Evolutionary conservation across 345 rosid species (phyloP), one percentile per base, ranked within the genome.

Genomic region (Gossypium sturtianum): DNA sequence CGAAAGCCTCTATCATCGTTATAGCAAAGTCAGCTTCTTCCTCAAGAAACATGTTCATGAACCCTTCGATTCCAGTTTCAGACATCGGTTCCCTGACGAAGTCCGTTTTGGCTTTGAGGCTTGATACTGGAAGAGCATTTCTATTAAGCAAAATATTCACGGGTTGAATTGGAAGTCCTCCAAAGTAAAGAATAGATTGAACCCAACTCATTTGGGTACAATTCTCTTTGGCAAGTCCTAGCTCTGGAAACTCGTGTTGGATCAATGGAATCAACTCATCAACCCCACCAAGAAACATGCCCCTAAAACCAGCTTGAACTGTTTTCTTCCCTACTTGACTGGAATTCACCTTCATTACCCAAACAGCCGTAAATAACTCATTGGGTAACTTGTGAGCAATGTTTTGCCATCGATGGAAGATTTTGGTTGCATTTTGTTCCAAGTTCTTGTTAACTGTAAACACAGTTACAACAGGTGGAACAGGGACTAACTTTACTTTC

Each of bases 51-150:
- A 15, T 23, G 12, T 15, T 11, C 15, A 22, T 1, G 5, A 58
- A 22, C 16, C 38, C 63, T 12, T 58, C 34, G 7, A 58, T 10
- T 59, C 94, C 97, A 3, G 90, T 93, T 23, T 81, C 79, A 0
- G 91, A 74, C 3, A 90, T 83, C 0, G 91, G 86, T 1, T 75
- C 73, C 41, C 51, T 83, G 49, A 87, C 85, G 58, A 82, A 87
- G 49, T 88, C 95, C 0, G 87, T 86, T 66, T 90, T 90, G 1
- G 83, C 83, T 83, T 90, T 88, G 87, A 87, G 84, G 76, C 38
- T 76, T 58, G 45, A 69, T 77, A 80, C 87, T 76, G 48, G 82
- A 56, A 83, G 76, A 1, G 93, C 73, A 71, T 70, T 84, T 64
- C 87, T 86, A 49, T 85, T 72, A 12, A 91, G 91, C 62, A 89